A percentile compares a stretch with the other conserved stretches of the same genome.
These are phyloP conservation scores for Arxiozyma bovina DNA, from an alignment of 1,139 yeast genomes.

Conservation along the genomic window DNA sequence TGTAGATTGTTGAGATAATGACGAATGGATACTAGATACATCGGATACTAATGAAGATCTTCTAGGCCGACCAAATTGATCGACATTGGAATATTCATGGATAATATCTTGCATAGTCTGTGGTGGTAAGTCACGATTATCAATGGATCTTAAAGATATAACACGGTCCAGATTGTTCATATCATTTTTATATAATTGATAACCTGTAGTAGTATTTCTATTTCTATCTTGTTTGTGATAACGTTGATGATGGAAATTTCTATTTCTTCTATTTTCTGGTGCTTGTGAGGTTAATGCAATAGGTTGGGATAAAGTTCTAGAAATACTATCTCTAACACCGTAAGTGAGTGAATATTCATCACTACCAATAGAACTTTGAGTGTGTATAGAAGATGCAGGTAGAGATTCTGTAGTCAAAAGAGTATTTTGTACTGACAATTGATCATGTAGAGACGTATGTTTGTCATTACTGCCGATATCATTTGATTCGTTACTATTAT, in stretches of 20 bases:
- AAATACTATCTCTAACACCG: constrained; percentile 1
- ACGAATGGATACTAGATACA: constrained; percentile 1
- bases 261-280: constrained; percentile 3
- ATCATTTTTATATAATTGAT: neutral
- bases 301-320: constrained; percentile 17
- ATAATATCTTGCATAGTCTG: constrained; percentile 52
- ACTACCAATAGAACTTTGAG: constrained; percentile 4
- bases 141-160: constrained; percentile 18
- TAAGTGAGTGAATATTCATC: constrained; percentile 1
- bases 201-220: neutral
- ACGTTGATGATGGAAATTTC: constrained; percentile 6
- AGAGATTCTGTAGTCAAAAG: constrained; percentile 4
- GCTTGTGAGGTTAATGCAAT: constrained; percentile 15
- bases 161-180: constrained; percentile 1
- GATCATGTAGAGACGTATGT: neutral
- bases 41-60: constrained; percentile 12
- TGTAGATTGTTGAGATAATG: constrained; percentile 4
- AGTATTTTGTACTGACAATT: neutral
- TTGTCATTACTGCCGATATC: constrained; percentile 3
- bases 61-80: constrained; percentile 25
- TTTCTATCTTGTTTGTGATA: neutral
- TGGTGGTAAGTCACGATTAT: constrained; percentile 37
- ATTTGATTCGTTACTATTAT: neutral
- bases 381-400: constrained; percentile 8
- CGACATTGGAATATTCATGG: constrained; percentile 50